Conservation (phyloP, 495 filamentous ascomycete genomes). For the Pseudomonodictys pantanalensis region DNA sequence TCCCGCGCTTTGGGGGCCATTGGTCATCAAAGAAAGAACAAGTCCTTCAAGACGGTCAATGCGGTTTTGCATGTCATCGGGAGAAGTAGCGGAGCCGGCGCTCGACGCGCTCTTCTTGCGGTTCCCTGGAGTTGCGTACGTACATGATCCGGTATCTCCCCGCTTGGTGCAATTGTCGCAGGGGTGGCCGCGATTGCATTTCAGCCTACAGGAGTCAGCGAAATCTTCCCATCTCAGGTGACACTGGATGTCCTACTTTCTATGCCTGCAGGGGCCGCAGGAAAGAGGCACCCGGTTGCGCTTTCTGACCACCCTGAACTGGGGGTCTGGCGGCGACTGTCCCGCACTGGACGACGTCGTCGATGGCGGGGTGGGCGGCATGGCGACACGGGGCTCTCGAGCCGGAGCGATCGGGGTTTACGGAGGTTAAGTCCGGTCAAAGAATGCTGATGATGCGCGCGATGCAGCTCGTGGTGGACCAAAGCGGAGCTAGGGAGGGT, state of each 20-base stretch:
- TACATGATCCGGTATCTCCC: slow-evolving; percentile 77
- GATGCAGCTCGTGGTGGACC: neutral
- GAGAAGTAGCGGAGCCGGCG: slow-evolving; percentile 55
- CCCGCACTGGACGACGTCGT: slow-evolving; percentile 71
- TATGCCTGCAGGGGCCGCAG: slow-evolving; percentile 86
- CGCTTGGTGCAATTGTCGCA: slow-evolving; percentile 96
- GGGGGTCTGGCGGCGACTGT: slow-evolving; percentile 82
- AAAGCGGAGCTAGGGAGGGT: slow-evolving; percentile 8
- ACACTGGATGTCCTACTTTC: slow-evolving; percentile 67
- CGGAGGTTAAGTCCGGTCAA: slow-evolving; percentile 27
- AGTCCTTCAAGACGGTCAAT: slow-evolving; percentile 95
- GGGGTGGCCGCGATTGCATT: slow-evolving; percentile 89
- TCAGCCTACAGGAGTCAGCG: slow-evolving; percentile 55
- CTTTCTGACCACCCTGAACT: slow-evolving; percentile 87
- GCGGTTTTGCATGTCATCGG: slow-evolving; percentile 98
- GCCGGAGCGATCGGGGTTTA: slow-evolving; percentile 31
- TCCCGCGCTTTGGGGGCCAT: slow-evolving; percentile 60
- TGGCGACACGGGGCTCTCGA: slow-evolving; percentile 38
- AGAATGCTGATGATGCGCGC: neutral
- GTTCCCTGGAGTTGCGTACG: slow-evolving; percentile 75
- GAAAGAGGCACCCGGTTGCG: slow-evolving; percentile 92
- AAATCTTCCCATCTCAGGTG: neutral
- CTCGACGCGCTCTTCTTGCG: slow-evolving; percentile 74
- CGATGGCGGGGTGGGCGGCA: slow-evolving; percentile 93
- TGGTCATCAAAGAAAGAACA: slow-evolving; percentile 94